A percentile compares a stretch with the other conserved stretches of the same genome.
Evolutionary conservation across 2,329 filamentous ascomycete species (phyloP).

Genomic region (Ophiostoma ips): DNA sequence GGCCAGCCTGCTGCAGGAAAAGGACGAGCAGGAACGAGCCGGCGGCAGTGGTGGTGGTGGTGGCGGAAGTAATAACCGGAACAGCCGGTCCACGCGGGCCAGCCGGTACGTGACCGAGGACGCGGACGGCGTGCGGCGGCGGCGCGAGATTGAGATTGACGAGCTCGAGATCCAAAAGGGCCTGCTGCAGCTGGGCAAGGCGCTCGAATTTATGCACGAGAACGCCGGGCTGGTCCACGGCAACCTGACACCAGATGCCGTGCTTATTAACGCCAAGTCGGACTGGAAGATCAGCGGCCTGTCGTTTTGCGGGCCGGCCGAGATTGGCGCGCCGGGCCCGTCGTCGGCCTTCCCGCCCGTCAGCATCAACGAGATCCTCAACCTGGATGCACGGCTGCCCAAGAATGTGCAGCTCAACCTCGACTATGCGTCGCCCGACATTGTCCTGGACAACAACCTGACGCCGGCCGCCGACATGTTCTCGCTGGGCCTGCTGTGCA

Average conservation of each 20-base stretch:
- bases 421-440: constrained; percentile 90
- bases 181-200: constrained; percentile 55
- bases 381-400: constrained; percentile 74
- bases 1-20: constrained; percentile 66
- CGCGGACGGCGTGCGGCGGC: constrained; percentile 54
- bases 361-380: constrained; percentile 68
- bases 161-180: constrained; percentile 97
- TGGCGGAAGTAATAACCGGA: too few relatives aligned
- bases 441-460: constrained; percentile 80
- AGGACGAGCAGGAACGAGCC: constrained; percentile 64
- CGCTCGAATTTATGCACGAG: constrained; percentile 17
- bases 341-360: constrained; percentile 66
- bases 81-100: constrained; percentile 28
- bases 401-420: constrained; percentile 74
- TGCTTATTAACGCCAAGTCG: constrained; percentile 92
- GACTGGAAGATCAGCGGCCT: constrained; percentile 99
- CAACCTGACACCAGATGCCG: constrained; percentile 84
- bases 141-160: constrained; percentile 82
- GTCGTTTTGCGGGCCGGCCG: constrained; percentile 71
- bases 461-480: constrained; percentile 83
- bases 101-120: constrained; percentile 75
- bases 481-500: constrained; percentile 74
- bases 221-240: constrained; percentile 57
- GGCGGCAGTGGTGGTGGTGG: constrained; percentile 41
- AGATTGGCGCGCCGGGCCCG: constrained; percentile 28